Base-by-base conservation (phyloP, 306 rosid species). In the Prunus dulcis region DNA sequence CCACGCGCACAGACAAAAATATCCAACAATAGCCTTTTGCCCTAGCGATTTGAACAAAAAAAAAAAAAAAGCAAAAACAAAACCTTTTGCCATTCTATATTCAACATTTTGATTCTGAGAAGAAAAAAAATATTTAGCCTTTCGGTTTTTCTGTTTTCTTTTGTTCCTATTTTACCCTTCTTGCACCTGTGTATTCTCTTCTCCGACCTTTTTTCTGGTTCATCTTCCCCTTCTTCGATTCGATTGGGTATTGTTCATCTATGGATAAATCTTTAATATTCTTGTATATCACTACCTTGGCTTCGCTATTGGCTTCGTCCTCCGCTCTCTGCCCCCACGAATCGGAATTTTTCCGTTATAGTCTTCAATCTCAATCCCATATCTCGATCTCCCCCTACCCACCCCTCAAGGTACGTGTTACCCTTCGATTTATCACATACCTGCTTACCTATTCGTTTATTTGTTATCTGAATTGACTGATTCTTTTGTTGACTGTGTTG, bases 301-400 rank as follows among this genome's bases (percentile, higher is more conserved):
- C 72, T 38, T 77, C 81, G 43, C 75, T 77, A 4, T 84, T 63
- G 46, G 84, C 70, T 67, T 66, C 84, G 2, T 34, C 85, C 60
- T 68, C 85, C 3, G 49, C 68, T 65, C 9, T 62, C 34, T 87
- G 98, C 76, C 66, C 73, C 38, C 78, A 70, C 7, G 64, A 75
- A 32, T 71, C 82, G 46, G 46, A 74, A 79, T 66, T 82, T 2
- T 90, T 90, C 73, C 76, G 84, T 19, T 72, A 67, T 58, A 64
- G 61, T 23, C 81, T 90, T 81, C 88, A 87, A 83, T 93, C 93
- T 73, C 98, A 87, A 76, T 93, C 93, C 80, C 87, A 93, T 19
- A 67, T 63, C 38, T 67, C 78, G 77, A 56, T 79, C 79, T 72
- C 83, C 41, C 84, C 90, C 49, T 79, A 71, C 78, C 85, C 84